These are phyloP conservation scores for Penicillium longicatenatum DNA, from an alignment of 495 filamentous ascomycete species.

Conservation along the genomic window DNA sequence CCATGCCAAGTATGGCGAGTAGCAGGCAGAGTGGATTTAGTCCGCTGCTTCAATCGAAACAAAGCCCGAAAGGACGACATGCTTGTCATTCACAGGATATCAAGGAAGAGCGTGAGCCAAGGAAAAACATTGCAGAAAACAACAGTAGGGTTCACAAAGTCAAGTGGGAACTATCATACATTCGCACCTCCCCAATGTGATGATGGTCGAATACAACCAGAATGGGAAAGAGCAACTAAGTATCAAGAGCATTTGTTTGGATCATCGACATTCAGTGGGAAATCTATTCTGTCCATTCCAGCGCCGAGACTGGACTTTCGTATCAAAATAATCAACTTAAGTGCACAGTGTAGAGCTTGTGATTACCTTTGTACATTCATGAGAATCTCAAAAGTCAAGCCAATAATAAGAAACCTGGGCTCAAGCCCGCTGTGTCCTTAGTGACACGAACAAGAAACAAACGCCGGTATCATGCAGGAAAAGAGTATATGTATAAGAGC, in stretches of 20 bases:
- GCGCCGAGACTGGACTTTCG: constrained; percentile 10
- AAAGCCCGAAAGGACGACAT: constrained; percentile 23
- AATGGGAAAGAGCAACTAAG: not conserved
- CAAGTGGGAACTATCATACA: not conserved
- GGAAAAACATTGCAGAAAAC: not conserved
- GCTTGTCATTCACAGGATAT: not conserved
- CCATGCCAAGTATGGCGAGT: constrained; percentile 14
- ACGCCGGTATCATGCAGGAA: constrained; percentile 45
- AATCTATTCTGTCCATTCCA: constrained; percentile 37
- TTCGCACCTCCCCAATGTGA: not conserved
- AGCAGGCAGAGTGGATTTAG: constrained; percentile 6
- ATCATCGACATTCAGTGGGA: constrained; percentile 5
- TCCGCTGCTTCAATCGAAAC: constrained; percentile 12
- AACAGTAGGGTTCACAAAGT: not conserved
- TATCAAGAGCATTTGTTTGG: not conserved
- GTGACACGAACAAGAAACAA: constrained; percentile 29
- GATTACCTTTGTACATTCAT: constrained; percentile 37
- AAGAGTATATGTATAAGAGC: constrained; percentile 29
- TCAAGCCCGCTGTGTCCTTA: not conserved
- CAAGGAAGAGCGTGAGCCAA: not conserved
- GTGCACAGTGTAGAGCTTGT: constrained; percentile 19
- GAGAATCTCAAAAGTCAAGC: constrained; percentile 15
- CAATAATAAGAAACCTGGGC: not conserved
- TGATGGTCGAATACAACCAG: not conserved
- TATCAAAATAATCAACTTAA: not conserved